Base-by-base conservation (phyloP, 2,329 filamentous ascomycete species). In the Fusarium algeriense region DNA sequence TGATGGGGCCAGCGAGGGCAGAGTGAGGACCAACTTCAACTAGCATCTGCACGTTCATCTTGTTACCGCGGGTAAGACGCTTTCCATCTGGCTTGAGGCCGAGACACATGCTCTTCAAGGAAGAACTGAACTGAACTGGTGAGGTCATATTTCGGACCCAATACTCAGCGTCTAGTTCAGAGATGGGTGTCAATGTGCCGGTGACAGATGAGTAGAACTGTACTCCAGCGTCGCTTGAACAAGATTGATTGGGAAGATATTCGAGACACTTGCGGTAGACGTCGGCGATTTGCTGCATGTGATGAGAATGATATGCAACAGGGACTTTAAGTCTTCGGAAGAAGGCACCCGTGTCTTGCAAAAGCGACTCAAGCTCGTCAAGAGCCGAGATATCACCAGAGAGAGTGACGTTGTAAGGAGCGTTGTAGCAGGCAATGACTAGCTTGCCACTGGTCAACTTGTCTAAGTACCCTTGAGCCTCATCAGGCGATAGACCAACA, bases 1-100 rank as follows among this genome's bases (percentile, higher is more conserved):
- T 53, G 37, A 43, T 38, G 14, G 53, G 41, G 3, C 53, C 41
- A 7, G 20, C 30, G 6, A 58, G 26, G 15, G 54, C 44, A 9
- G 54, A 48, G 26, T 58, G 54, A 40, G 54, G 54, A 7, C 54
- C 54, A 26, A 58, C 44, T 19, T 58, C 54, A 13, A 58, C 34
- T 3, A 56, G 30, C 40, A 56, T 44, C 9, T 56, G 40, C 12
- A 56, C 30, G 4, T 44, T 45, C 53, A 56, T 44, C 40, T 35
- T 45, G 53, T 35, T 56, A 6, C 40, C 40, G 11, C 53, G 40
- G 2, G 28, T 28, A 14, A 45, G 20, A 12, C 40, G 40, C 3
- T 56, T 44, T 2, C 53, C 53, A 7, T 30, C n/a, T 3, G 43
- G n/a, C 10, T 48, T 40, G n/a, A 48, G 6, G 11, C 53, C 40